Percentiles rank a stretch among this genome's conserved stretches.
These are phyloP conservation scores for Orbilia oligospora DNA, from an alignment of 2,329 filamentous ascomycete genomes.

Conservation along the genomic window DNA sequence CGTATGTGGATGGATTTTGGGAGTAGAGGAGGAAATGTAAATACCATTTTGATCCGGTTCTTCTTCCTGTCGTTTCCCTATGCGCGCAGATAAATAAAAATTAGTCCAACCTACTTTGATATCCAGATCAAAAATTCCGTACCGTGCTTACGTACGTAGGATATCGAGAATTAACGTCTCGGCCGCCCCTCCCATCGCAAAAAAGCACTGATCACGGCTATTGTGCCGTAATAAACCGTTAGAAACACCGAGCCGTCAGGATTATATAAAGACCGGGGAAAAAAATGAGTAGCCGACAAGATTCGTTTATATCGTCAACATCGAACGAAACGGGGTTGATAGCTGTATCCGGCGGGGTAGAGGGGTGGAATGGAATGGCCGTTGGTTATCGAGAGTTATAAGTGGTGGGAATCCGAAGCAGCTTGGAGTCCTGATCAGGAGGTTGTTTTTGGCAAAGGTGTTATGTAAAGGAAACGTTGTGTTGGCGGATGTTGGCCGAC, in stretches of 20 bases:
- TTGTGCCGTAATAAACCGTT: background rate
- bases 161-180: constrained; percentile 48
- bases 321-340: background rate
- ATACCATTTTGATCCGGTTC: constrained; percentile 51
- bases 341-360: constrained; percentile 5
- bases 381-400: background rate
- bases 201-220: background rate
- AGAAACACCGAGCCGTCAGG: background rate
- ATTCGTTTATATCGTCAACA: constrained; percentile 13
- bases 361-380: background rate
- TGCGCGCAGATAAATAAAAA: background rate
- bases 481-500: constrained; percentile 24
- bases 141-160: constrained; percentile 44
- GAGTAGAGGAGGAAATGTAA: background rate
- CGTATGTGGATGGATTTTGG: constrained; percentile 28
- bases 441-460: constrained; percentile 31
- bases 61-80: constrained; percentile 58
- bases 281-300: background rate
- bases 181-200: constrained; percentile 51
- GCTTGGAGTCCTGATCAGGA: constrained; percentile 20
- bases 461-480: constrained; percentile 27
- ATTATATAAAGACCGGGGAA: constrained; percentile 11
- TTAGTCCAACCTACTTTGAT: background rate
- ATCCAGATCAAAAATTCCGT: background rate
- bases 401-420: background rate